A percentile compares a stretch with the other conserved stretches of the same genome.
Evolutionary conservation across 257 asterid species (phyloP).

Genomic region (Nicotiana sylvestris): DNA sequence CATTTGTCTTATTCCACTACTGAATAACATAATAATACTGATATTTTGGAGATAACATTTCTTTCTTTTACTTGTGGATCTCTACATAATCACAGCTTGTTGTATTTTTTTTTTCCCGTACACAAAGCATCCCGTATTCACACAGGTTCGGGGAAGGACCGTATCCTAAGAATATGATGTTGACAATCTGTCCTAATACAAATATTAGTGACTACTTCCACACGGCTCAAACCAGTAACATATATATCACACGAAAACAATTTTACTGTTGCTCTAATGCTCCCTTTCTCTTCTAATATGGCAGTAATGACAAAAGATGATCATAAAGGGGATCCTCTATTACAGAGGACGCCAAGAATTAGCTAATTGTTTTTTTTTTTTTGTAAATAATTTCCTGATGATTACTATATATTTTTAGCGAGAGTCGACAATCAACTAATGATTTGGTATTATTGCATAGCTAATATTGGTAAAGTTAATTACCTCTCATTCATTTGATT

Average conservation of each 20-base stretch:
- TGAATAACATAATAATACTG: not conserved
- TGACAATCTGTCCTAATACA: no score
- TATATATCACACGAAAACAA: no score
- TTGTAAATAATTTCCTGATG: not conserved
- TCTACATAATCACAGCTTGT: not conserved
- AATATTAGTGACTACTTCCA: no score
- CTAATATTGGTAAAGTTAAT: not conserved
- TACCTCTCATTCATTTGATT: not conserved
- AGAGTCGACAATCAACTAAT: not conserved
- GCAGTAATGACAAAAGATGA: no score
- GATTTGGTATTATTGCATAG: not conserved
- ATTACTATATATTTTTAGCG: not conserved
- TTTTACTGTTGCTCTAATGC: no score
- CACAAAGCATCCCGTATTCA: no score
- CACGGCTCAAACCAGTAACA: no score
- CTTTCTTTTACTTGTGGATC: not conserved
- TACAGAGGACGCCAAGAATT: not conserved
- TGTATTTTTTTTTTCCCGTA: not conserved
- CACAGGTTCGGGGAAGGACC: no score
- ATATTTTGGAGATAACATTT: not conserved
- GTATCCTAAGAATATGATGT: fast-evolving
- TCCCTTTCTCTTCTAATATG: no score
- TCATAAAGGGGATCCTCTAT: no score
- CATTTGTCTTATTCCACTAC: no score
- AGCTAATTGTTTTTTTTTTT: not conserved